A percentile compares a stretch with the other conserved stretches of the same genome.
Evolutionary conservation across 2,329 filamentous ascomycete species (phyloP).

Genomic region (Fusarium sacchari): DNA sequence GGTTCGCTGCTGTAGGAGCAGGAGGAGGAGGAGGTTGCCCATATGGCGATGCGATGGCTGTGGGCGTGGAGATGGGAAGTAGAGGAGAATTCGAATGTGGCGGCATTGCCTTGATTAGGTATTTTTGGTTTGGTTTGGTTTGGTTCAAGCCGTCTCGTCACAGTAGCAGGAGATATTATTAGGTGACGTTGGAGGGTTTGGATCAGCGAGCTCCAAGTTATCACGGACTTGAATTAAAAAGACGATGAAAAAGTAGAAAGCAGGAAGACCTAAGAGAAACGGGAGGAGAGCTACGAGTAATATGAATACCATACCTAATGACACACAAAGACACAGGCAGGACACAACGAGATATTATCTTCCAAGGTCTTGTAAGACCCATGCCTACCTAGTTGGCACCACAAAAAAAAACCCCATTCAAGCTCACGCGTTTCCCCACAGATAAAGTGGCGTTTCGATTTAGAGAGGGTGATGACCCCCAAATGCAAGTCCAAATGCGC

Average conservation of each 20-base stretch:
- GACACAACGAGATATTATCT: neutral
- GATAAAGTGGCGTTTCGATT: constrained; percentile 25
- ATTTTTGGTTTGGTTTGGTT: neutral
- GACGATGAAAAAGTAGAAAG: constrained; percentile 15
- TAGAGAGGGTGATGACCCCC: constrained; percentile 33
- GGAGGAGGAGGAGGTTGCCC: constrained; percentile 1
- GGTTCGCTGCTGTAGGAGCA: constrained; percentile 17
- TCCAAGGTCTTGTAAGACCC: neutral
- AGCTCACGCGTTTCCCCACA: constrained; percentile 45
- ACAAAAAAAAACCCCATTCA: neutral
- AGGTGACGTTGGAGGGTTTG: neutral
- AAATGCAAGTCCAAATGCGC: constrained; percentile 8
- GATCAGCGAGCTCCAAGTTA: constrained; percentile 15
- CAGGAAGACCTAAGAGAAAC: constrained; percentile 6
- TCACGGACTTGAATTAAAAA: constrained; percentile 14
- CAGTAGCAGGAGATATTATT: neutral
- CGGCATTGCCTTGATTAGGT: constrained; percentile 31
- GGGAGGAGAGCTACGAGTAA: constrained; percentile 9
- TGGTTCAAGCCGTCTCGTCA: neutral
- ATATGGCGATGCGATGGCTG: constrained; percentile 31
- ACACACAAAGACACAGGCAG: too few relatives aligned
- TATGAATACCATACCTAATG: constrained; percentile 23
- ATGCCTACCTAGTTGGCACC: constrained; percentile 23
- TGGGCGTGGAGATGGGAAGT: constrained; percentile 40
- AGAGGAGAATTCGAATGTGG: constrained; percentile 36